These are phyloP conservation scores for Talaromyces borbonicus DNA, from an alignment of 495 filamentous ascomycete species.

Conservation along the genomic window DNA sequence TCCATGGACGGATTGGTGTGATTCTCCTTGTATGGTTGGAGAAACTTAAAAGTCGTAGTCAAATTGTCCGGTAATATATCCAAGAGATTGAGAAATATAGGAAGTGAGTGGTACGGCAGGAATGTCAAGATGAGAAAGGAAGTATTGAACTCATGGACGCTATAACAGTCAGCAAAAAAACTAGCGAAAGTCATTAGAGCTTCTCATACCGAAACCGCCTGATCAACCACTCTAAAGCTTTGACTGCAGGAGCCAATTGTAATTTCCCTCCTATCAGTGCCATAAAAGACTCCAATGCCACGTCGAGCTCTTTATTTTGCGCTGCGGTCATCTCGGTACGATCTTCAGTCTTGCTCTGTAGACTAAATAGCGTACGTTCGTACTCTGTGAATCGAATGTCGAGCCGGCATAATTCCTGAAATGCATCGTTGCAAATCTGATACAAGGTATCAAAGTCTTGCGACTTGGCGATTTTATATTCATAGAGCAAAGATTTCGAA, in stretches of 20 bases:
- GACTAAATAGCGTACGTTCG: conserved; percentile 68
- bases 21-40: conserved; percentile 72
- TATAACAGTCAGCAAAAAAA: conserved; percentile 33
- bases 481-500: conserved; percentile 86
- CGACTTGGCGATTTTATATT: conserved; percentile 63
- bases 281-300: conserved; percentile 69
- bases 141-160: conserved; percentile 86
- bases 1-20: conserved; percentile 65
- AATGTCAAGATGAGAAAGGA: conserved; percentile 72
- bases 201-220: conserved; percentile 70
- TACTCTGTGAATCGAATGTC: conserved; percentile 67
- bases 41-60: conserved; percentile 66
- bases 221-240: conserved; percentile 89
- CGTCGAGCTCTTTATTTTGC: conserved; percentile 74
- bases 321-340: conserved; percentile 68
- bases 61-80: conserved; percentile 68
- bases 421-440: conserved; percentile 76
- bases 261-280: conserved; percentile 64
- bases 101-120: conserved; percentile 79
- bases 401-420: conserved; percentile 76
- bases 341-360: conserved; percentile 81
- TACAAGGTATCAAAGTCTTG: conserved; percentile 88
- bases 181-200: not conserved
- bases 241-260: conserved; percentile 73
- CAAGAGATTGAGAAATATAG: conserved; percentile 69